Evolutionary conservation across 2,329 filamentous ascomycete species (phyloP).

Genomic region (Fusarium sp.): DNA sequence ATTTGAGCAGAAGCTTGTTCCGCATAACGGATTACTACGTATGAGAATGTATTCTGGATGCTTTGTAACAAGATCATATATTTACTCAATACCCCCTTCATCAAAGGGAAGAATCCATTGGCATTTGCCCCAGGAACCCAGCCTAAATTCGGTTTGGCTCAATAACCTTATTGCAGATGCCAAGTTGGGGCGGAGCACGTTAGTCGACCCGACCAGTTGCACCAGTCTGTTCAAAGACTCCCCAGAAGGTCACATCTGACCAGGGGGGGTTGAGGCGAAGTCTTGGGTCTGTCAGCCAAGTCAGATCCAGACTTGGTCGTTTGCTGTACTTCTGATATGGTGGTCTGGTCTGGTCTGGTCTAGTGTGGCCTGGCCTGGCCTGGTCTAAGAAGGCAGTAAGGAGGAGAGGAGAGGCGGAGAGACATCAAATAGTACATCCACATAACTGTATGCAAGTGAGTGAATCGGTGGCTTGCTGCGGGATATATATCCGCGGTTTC

Average conservation of each 20-base stretch:
- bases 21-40: not conserved
- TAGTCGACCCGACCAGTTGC: conserved; percentile 4
- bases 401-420: conserved; percentile 1
- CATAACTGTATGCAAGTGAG: conserved; percentile 22
- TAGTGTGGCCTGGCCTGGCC: not conserved
- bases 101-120: conserved; percentile 18
- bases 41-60: not conserved
- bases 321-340: not conserved
- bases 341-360: conserved; percentile 6
- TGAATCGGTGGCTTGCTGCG: conserved; percentile 24
- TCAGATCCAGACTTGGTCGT: conserved; percentile 25
- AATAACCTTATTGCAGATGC: conserved; percentile 43
- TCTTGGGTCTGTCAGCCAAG: conserved; percentile 12
- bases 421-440: not conserved
- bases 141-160: conserved; percentile 38
- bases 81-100: conserved; percentile 10
- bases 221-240: conserved; percentile 9
- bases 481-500: conserved; percentile 25
- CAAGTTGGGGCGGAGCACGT: conserved; percentile 34
- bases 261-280: conserved; percentile 19
- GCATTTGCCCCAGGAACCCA: conserved; percentile 11
- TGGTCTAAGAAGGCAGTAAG: conserved; percentile 4
- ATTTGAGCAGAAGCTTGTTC: conserved; percentile 6
- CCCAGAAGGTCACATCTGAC: conserved; percentile 13
- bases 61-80: conserved; percentile 6